Evolutionary conservation across 2,329 filamentous ascomycete genomes (phyloP), one percentile per base, ranked within the genome.

Genomic region (Neonectria faginata): DNA sequence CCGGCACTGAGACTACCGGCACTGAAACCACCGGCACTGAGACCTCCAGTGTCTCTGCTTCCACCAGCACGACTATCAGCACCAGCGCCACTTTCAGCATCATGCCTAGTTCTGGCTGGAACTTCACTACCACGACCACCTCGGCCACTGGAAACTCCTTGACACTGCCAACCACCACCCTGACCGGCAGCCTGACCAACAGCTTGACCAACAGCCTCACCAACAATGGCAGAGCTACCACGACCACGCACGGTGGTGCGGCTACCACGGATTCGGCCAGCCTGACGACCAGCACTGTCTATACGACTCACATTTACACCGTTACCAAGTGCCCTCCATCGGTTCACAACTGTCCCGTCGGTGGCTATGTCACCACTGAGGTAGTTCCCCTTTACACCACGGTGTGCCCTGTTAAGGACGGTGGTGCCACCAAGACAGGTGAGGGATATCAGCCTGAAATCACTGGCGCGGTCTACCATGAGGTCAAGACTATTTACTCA

Each of bases 251-350:
- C 11, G 57, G 16, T 6, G 33, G 41, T 18, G 33, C 12, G 11
- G 6, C 20, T 18, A 51, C 45, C 51, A 54, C 45, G 10, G 20
- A 58, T 25, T 53, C 65, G 27, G 45, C 62, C 53, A 67, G 67
- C 58, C 39, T 70, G 50, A 69, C 66, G 14, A 73, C 68, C 27
- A 81, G 78, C 58, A 80, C 79, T n/a, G 74, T 83, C 57, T 81
- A 76, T 72, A 77, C 77, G 55, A 82, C 79, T 18, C 68, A 68
- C 14, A 73, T 87, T 67, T 81, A 85, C 67, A 89, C 86, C 68
- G 80, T 88, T 76, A 88, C 84, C 72, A 84, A 83, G 44, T 89
- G 86, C 76, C 82, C 81, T 52, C 79, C 85, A 16, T 72, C 73
- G 16, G 75, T 82, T 3, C 74, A 71, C 36, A 72, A 80, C 77